Evolutionary conservation across 441 rosid genomes (phyloP), one percentile per base, ranked within the genome.

Genomic region (Pelargonium cotyledonis): DNA sequence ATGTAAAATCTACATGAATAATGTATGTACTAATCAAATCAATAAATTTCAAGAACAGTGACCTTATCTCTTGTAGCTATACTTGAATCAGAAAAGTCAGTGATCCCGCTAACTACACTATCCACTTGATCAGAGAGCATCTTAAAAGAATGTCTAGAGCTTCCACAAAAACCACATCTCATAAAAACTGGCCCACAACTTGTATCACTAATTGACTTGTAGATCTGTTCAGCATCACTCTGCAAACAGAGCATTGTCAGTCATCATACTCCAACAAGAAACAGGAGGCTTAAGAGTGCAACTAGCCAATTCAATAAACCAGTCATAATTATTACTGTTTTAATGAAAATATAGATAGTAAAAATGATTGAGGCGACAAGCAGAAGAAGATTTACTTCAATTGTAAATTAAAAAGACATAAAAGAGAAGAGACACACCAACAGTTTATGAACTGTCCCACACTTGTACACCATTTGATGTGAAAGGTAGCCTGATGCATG

Each of bases 381-480:
- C 65, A 61, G 26, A 15, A 29, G 40, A 29, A 21, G 0, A n/a
- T 12, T 41, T 14, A 23, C 40, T 12, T 61, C 40, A 1, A 26
- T 3, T 21, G 65, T 23, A 61, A 61, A 19, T 19, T 6, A 35
- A 6, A 16, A 18, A 49, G 21, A 29, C 62, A 67, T 43, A 16
- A 47, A 49, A 72, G 69, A 43, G 49, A 14, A 69, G 73, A 72
- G 40, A 51, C 91, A 26, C 74, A 95, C 99, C 97, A 86, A 81
- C 68, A 95, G 75, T 79, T 86, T 89, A 76, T 89, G 87, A 72
- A 92, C 75, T 63, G 81, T 73, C 69, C 99, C 84, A 69, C 81
- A 75, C 18, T 68, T 82, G 83, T 89, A 86, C 72, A 92, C 89
- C 89, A 92, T 90, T 67, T 92, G 90, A 75, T 92, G 97, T 55